phyloP scores from a whole-genome alignment of 169 alveolate genomes.

The Theileria orientalis region DNA sequence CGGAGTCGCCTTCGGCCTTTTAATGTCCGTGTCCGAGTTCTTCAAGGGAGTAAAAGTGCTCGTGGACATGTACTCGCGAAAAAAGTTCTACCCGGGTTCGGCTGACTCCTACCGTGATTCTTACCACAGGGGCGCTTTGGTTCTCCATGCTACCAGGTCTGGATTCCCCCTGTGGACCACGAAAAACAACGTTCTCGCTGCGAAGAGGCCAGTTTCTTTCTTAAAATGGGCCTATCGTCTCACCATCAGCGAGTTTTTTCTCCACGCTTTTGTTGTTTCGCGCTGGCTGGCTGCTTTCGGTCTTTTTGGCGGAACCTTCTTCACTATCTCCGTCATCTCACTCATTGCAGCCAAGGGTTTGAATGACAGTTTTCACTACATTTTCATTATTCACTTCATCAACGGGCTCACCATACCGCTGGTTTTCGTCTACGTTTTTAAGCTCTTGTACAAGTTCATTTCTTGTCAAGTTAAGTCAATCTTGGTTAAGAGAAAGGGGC shows the following conservation, averaged over 20 bases:
- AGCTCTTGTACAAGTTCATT: not conserved
- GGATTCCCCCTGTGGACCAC: not conserved
- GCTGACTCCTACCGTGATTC: too few relatives aligned
- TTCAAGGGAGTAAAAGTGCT: too few relatives aligned
- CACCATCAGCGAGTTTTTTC: not conserved
- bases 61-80: too few relatives aligned
- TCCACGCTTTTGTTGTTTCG: not conserved
- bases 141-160: not conserved
- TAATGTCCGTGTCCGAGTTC: not conserved
- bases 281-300: not conserved
- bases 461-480: not conserved
- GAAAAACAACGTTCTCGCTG: not conserved
- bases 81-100: too few relatives aligned
- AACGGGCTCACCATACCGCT: conserved; percentile 2
- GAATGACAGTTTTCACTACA: conserved; percentile 4
- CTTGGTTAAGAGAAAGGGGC: not conserved
- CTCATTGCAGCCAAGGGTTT: not conserved
- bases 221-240: not conserved
- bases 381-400: not conserved
- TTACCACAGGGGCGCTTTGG: not conserved
- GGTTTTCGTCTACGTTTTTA: not conserved
- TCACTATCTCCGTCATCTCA: not conserved
- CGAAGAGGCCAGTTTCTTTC: not conserved
- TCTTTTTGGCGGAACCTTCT: not conserved
- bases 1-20: not conserved